A percentile compares a stretch with the other conserved stretches of the same genome.
Conservation (phyloP, 371 early-diverging fungal genomes). For the Coemansia sp. region DNA sequence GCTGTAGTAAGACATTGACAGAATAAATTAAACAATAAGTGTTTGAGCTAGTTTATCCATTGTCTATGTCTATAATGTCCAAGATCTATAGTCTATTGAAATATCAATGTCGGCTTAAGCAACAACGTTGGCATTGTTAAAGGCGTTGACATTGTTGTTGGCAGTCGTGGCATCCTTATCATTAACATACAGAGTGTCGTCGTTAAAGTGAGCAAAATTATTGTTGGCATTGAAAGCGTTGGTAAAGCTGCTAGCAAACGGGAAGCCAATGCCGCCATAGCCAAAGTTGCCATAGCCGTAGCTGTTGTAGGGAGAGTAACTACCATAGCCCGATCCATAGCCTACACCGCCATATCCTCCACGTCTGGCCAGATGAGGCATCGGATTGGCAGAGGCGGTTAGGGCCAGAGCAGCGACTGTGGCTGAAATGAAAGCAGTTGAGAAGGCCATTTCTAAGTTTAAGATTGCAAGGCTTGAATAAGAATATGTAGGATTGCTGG, state of each 20-base stretch:
- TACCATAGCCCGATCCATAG: not conserved
- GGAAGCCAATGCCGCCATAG: slow-evolving; percentile 9
- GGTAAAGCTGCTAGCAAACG: slow-evolving; percentile 11
- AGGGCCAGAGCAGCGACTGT: not conserved
- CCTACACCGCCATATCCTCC: not conserved
- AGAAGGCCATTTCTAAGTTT: not conserved
- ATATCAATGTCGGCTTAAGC: not conserved
- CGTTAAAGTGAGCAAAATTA: slow-evolving; percentile 15
- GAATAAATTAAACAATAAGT: not conserved
- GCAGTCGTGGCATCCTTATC: too few species aligned
- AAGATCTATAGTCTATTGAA: not conserved
- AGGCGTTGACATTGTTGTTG: slow-evolving; percentile 7
- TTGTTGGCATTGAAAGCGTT: slow-evolving; percentile 10
- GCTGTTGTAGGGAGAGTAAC: not conserved
- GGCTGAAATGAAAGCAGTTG: not conserved
- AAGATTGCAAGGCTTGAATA: not conserved
- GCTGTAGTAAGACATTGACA: not conserved
- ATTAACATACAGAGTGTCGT: slow-evolving; percentile 4
- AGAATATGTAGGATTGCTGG: too few species aligned
- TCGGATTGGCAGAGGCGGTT: not conserved
- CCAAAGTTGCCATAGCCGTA: not conserved
- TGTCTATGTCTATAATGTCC: too few species aligned
- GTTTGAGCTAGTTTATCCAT: not conserved
- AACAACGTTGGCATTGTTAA: slow-evolving; percentile 18
- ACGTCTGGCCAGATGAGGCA: not conserved